Evolutionary conservation across 495 filamentous ascomycete species (phyloP).

Genomic region (Aspergillus sclerotioniger): DNA sequence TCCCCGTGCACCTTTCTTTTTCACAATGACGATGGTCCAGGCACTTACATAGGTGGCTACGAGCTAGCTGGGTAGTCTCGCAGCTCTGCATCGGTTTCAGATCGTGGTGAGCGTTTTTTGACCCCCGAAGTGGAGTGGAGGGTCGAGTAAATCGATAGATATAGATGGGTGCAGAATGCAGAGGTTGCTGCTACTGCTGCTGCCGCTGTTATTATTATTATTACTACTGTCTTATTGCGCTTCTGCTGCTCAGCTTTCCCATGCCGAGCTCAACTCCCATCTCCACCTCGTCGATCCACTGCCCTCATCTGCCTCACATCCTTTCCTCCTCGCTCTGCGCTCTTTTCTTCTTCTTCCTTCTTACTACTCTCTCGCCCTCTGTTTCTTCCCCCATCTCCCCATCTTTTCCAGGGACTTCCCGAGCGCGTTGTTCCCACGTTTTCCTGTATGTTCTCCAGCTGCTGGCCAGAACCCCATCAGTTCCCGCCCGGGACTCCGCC

Average conservation of each 20-base stretch:
- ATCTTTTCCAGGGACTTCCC: slow-evolving; percentile 19
- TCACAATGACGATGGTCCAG: neutral
- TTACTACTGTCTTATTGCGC: neutral
- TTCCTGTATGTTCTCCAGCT: neutral
- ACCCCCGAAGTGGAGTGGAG: neutral
- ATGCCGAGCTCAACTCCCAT: neutral
- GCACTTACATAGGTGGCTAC: neutral
- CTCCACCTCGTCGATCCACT: slow-evolving; percentile 16
- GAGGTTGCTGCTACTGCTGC: neutral
- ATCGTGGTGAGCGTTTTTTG: neutral
- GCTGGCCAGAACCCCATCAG: neutral
- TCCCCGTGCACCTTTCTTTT: neutral
- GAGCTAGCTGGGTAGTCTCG: neutral
- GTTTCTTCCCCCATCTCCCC: neutral
- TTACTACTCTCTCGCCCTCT: neutral
- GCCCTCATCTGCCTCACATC: slow-evolving; percentile 6
- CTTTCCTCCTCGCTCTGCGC: neutral
- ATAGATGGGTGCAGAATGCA: neutral
- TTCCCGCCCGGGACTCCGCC: slow-evolving; percentile 3
- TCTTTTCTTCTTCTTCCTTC: slow-evolving; percentile 1
- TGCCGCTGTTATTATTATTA: neutral
- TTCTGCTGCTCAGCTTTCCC: neutral
- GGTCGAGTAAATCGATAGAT: neutral
- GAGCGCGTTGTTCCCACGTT: slow-evolving; percentile 17
- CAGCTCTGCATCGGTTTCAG: neutral